Percentiles rank a stretch among this genome's conserved stretches.
Evolutionary conservation across 2,329 filamentous ascomycete species (phyloP).

Genomic region (Epichloe amarillans): DNA sequence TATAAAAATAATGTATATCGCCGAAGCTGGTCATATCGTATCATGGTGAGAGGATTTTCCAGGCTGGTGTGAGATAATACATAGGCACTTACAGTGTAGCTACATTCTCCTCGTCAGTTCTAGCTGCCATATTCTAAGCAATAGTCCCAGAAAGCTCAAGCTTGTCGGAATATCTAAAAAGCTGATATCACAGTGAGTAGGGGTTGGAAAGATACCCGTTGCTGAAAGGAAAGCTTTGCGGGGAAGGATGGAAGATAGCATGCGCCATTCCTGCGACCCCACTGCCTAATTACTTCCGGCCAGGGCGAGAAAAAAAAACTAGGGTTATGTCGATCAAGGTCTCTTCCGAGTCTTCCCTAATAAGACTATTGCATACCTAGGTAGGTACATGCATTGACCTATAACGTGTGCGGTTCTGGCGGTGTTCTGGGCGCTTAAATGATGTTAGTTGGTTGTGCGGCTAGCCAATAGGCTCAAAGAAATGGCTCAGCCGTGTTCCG

Average conservation of each 20-base stretch:
- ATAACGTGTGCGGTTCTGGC: not conserved
- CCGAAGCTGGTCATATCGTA: constrained; percentile 42
- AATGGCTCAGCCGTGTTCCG: not conserved
- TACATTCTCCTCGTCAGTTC: constrained; percentile 36
- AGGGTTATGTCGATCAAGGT: not conserved
- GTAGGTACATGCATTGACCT: not conserved
- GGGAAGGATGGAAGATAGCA: not conserved
- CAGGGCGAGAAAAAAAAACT: not conserved
- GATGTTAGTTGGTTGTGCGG: not conserved
- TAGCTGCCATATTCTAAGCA: constrained; percentile 27
- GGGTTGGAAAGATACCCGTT: not conserved
- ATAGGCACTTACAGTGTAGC: constrained; percentile 33
- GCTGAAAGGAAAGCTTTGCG: constrained; percentile 1
- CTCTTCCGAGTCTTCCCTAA: not conserved
- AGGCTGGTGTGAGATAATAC: not conserved
- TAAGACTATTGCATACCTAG: not conserved
- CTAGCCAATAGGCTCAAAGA: not conserved
- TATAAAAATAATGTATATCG: constrained; percentile 70
- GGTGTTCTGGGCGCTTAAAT: constrained; percentile 2
- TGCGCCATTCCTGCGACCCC: not conserved
- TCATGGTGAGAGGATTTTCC: not conserved
- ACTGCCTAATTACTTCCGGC: not conserved
- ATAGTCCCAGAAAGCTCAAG: not conserved
- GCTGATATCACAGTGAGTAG: not conserved
- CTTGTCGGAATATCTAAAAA: not conserved